Evolutionary conservation across 2,329 filamentous ascomycete genomes (phyloP), one percentile per base, ranked within the genome.

Genomic region (Chrysoporthe deuterocubensis): DNA sequence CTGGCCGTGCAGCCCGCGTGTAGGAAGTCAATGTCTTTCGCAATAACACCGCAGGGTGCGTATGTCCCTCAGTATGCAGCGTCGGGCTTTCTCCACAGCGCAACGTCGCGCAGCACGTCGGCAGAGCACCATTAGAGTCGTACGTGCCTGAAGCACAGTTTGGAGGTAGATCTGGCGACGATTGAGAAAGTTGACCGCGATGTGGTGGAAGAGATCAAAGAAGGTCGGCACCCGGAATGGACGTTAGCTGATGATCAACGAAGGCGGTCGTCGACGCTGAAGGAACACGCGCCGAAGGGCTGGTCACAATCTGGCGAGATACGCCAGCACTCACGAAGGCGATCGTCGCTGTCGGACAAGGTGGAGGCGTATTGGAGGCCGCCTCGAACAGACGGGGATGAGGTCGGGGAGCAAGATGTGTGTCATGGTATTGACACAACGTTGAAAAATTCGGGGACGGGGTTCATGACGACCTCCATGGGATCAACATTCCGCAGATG

Each of bases 111-210:
- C 43, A n/a, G 50, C 4, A 32, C 65, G 1, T 44, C 57, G 34
- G 26, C 21, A 0, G 32, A 54, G 26, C 40, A 34, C 5, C 4
- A 56, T 56, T 61, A 63, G 40, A 11, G 37, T n/a, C 44, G 43
- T 40, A 46, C 57, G n/a, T 43, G 32, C 4, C n/a, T 59, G 26
- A 40, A 18, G 46, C 44, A 26, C 18, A 16, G 42, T 26, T 42
- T 37, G 62, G 57, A 46, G 42, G n/a, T 67, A n/a, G 63, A 68
- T 9, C n/a, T 64, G 18, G 42, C 61, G 16, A 21, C 21, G 3
- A 54, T 62, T 42, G 52, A 58, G n/a, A 57, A 65, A 26, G 26
- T 34, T n/a, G 66, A 32, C 4, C 32, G 59, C 5, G 56, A 46
- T 44, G 52, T 57, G 6, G 26, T 26, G 2, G 67, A 58, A 3